Conservation (phyloP, 2,329 filamentous ascomycete species). For the Pyrenochaeta sp. region DNA sequence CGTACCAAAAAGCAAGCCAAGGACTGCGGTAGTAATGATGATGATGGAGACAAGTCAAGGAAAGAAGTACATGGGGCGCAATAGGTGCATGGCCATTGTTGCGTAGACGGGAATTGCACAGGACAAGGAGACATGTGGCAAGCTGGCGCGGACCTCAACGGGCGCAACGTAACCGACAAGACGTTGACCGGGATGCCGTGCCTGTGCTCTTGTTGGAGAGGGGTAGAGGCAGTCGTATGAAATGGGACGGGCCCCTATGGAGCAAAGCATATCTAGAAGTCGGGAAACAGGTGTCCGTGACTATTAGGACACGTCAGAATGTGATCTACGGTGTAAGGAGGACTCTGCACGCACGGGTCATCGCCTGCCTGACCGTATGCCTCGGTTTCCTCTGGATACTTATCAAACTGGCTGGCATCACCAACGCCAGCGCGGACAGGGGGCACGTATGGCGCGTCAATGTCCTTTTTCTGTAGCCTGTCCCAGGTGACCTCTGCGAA, state of each 20-base stretch:
- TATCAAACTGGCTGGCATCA: conserved; percentile 96
- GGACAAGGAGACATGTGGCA: conserved; percentile 1
- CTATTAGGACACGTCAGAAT: conserved; percentile 45
- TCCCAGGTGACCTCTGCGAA: conserved; percentile 99
- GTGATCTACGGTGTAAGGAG: conserved; percentile 31
- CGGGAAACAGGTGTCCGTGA: conserved; percentile 45
- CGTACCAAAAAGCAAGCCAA: conserved; percentile 13
- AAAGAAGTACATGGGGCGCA: conserved; percentile 18
- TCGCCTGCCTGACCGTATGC: conserved; percentile 81
- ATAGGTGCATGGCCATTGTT: conserved; percentile 3
- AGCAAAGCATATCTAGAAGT: conserved; percentile 34
- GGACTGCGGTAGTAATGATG: conserved; percentile 9
- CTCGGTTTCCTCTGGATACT: conserved; percentile 96
- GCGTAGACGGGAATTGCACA: background rate
- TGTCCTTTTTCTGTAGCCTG: conserved; percentile 90
- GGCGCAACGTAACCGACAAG: conserved; percentile 14
- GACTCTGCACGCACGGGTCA: conserved; percentile 77
- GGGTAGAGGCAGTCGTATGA: conserved; percentile 4
- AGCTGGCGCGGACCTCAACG: conserved; percentile 13
- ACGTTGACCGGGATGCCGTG: conserved; percentile 18
- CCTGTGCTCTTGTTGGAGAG: conserved; percentile 3
- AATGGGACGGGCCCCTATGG: conserved; percentile 1
- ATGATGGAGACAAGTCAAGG: conserved; percentile 16
- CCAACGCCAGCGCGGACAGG: conserved; percentile 93
- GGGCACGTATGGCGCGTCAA: conserved; percentile 96